Percentiles rank a stretch among this genome's conserved stretches.
These are phyloP conservation scores for Verbascum thapsus DNA, from an alignment of 257 asterid species.

Conservation along the genomic window DNA sequence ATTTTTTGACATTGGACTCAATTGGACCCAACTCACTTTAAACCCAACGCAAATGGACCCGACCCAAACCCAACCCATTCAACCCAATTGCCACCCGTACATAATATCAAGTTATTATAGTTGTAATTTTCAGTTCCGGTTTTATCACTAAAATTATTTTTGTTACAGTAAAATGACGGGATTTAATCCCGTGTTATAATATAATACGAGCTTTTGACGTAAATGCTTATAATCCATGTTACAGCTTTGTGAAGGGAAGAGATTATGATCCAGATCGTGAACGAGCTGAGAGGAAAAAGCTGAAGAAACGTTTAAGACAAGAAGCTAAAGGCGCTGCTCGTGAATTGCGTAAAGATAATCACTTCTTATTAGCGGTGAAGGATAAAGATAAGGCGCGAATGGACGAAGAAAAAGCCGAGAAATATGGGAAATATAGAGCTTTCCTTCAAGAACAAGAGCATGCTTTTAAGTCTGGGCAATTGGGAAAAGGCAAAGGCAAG, in stretches of 20 bases:
- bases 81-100: too few relatives aligned
- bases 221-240: constrained; percentile 17
- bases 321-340: constrained; percentile 81
- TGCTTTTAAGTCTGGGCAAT: constrained; percentile 87
- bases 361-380: constrained; percentile 72
- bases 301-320: constrained; percentile 57
- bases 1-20: too few relatives aligned
- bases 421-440: constrained; percentile 63
- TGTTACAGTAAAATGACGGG: too few relatives aligned
- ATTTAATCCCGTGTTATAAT: too few relatives aligned
- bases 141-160: too few relatives aligned
- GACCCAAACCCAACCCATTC: too few relatives aligned
- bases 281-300: constrained; percentile 69
- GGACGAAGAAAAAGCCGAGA: constrained; percentile 71
- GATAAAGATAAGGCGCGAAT: constrained; percentile 51
- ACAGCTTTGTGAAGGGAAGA: constrained; percentile 93
- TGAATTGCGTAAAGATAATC: constrained; percentile 81
- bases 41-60: too few relatives aligned
- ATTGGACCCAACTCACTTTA: too few relatives aligned
- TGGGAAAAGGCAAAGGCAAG: constrained; percentile 65
- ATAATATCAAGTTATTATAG: too few relatives aligned
- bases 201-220: constrained; percentile 1
- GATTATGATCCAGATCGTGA: constrained; percentile 98
- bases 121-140: too few relatives aligned
- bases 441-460: constrained; percentile 98